A percentile compares a stretch with the other conserved stretches of the same genome.
Evolutionary conservation across 352 stramenopile species (phyloP).

Genomic region (Globisporangium takayamanum): DNA sequence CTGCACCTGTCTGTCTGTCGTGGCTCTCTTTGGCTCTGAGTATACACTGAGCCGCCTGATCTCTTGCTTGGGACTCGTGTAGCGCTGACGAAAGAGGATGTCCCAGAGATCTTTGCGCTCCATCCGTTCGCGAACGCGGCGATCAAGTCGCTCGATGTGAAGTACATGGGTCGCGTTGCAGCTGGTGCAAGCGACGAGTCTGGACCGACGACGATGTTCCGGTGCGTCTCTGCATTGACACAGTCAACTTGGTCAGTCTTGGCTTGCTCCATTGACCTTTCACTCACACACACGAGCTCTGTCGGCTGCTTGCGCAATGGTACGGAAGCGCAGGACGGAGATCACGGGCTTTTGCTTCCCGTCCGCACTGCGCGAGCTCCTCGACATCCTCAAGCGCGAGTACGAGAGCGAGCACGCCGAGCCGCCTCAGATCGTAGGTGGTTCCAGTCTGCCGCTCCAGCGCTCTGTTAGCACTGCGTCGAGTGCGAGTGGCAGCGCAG

Average conservation of each 20-base stretch:
- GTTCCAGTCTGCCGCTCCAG: neutral
- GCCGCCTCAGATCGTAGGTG: neutral
- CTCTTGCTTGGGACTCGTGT: conserved; percentile 2
- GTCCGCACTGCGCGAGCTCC: conserved; percentile 23
- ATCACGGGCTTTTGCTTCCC: conserved; percentile 56
- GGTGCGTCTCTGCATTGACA: conserved; percentile 1
- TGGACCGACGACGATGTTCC: conserved; percentile 10
- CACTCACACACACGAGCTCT: neutral
- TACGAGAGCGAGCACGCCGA: conserved; percentile 8
- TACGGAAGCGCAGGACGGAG: conserved; percentile 45
- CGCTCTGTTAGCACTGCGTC: neutral
- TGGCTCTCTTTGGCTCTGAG: too few species aligned
- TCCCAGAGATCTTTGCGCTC: conserved; percentile 46
- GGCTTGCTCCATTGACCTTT: too few species aligned
- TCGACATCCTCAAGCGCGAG: conserved; percentile 34
- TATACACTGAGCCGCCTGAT: too few species aligned
- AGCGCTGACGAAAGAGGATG: conserved; percentile 77
- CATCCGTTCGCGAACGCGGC: conserved; percentile 55
- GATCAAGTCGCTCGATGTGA: conserved; percentile 48
- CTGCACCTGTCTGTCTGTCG: neutral
- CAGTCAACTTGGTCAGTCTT: too few species aligned
- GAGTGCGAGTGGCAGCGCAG: neutral
- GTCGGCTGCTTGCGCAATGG: neutral
- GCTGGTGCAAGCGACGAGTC: conserved; percentile 9
- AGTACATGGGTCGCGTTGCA: conserved; percentile 30